Conservation (phyloP, 768 basidiomycete species). For the Trametes punicea region DNA sequence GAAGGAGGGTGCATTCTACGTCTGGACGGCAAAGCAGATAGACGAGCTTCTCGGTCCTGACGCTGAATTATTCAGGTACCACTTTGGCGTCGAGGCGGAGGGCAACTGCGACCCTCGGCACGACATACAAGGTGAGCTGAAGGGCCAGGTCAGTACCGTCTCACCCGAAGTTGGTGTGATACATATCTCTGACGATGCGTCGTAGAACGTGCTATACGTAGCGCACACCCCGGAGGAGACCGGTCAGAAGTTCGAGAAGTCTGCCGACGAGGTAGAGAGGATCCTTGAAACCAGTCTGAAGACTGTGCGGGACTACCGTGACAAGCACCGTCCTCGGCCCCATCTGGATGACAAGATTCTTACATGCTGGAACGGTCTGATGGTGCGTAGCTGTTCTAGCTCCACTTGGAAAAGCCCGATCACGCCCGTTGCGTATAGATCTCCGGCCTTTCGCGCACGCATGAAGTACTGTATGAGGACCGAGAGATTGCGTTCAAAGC, state of each 20-base stretch:
- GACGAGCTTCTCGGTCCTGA: slow-evolving; percentile 31
- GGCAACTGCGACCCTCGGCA: slow-evolving; percentile 38
- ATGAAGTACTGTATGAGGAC: slow-evolving; percentile 13
- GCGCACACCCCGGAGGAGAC: slow-evolving; percentile 24
- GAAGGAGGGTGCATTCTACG: slow-evolving; percentile 39
- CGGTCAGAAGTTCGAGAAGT: slow-evolving; percentile 17
- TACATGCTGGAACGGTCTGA: slow-evolving; percentile 40
- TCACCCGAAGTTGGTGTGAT: neutral
- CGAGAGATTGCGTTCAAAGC: neutral
- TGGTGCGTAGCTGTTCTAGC: slow-evolving; percentile 25
- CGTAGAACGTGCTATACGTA: slow-evolving; percentile 24
- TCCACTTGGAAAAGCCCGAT: neutral
- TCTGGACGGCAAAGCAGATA: slow-evolving; percentile 34
- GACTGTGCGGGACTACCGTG: slow-evolving; percentile 30
- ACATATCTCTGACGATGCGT: neutral
- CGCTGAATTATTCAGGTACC: slow-evolving; percentile 29
- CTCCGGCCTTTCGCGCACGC: slow-evolving; percentile 23
- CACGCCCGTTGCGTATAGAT: slow-evolving; percentile 12
- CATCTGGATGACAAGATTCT: slow-evolving; percentile 43
- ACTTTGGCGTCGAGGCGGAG: slow-evolving; percentile 33
- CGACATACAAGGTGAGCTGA: slow-evolving; percentile 38
- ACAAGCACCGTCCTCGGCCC: slow-evolving; percentile 35
- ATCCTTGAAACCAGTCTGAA: slow-evolving; percentile 22
- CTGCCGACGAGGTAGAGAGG: slow-evolving; percentile 23
- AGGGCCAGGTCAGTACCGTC: slow-evolving; percentile 19